phyloP scores from a whole-genome alignment of 768 basidiomycete species.

The Stropharia rugosoannulata region DNA sequence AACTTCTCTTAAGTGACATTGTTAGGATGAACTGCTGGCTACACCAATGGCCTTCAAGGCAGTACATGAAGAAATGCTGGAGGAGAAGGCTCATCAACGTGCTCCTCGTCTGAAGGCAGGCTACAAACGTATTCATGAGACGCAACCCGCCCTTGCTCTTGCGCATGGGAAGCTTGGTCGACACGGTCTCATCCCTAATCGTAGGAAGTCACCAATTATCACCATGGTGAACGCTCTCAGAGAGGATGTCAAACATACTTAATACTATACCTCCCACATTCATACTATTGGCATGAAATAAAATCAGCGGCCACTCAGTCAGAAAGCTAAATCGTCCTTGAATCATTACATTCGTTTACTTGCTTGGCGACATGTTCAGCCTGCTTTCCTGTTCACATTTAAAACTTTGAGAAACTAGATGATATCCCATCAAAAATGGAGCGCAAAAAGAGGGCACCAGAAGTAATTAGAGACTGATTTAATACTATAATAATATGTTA shows the following conservation, averaged over 20 bases:
- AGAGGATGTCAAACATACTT: slow-evolving; percentile 6
- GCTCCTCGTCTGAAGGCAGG: slow-evolving; percentile 46
- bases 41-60: slow-evolving; percentile 54
- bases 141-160: slow-evolving; percentile 50
- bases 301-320: no score
- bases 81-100: slow-evolving; percentile 27
- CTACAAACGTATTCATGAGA: slow-evolving; percentile 57
- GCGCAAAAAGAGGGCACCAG: no score
- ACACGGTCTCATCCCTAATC: slow-evolving; percentile 19
- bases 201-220: slow-evolving; percentile 26
- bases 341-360: no score
- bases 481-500: slow-evolving; percentile 18
- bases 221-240: slow-evolving; percentile 22
- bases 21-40: slow-evolving; percentile 67
- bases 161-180: slow-evolving; percentile 51
- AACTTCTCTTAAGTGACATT: slow-evolving; percentile 7
- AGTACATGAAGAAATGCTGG: slow-evolving; percentile 43
- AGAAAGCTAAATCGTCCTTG: no score
- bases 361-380: no score
- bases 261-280: neutral
- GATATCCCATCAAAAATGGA: no score
- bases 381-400: no score
- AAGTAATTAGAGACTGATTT: neutral
- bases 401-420: no score
- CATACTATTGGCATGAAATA: no score